Evolutionary conservation across 164 flowering plant species (phyloP).

Genomic region (Malania oleifera): DNA sequence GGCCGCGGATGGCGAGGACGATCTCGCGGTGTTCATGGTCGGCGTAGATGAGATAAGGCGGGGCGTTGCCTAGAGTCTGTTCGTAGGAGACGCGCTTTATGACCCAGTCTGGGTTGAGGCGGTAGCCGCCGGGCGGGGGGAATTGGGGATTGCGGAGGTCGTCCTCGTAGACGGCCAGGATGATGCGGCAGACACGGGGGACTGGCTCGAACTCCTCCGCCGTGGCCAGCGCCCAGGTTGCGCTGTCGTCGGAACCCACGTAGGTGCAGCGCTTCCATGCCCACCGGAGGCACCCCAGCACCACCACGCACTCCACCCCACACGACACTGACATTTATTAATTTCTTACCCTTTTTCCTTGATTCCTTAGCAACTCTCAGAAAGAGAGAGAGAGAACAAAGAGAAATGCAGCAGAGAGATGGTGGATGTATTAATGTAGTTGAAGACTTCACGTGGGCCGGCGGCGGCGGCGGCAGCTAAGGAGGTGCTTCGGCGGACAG

Average conservation of each 20-base stretch:
- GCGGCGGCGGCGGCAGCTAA: too few species aligned
- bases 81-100: conserved; percentile 65
- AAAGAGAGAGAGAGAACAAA: not conserved
- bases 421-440: too few species aligned
- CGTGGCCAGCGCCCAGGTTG: conserved; percentile 65
- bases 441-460: too few species aligned
- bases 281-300: conserved; percentile 72
- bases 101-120: conserved; percentile 57
- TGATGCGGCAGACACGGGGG: conserved; percentile 70
- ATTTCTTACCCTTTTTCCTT: too few species aligned
- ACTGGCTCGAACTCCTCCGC: conserved; percentile 67
- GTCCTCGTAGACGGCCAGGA: conserved; percentile 78
- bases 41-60: conserved; percentile 76
- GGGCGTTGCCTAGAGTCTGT: conserved; percentile 57
- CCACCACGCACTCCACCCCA: conserved; percentile 63
- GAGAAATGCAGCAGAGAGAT: too few species aligned
- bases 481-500: too few species aligned
- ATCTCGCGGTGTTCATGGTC: conserved; percentile 67
- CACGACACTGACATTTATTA: conserved; percentile 61
- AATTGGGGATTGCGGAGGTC: conserved; percentile 57
- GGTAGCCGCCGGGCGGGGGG: conserved; percentile 49
- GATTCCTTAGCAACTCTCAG: too few species aligned
- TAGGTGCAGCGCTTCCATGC: conserved; percentile 84
- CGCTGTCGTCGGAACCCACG: conserved; percentile 69
- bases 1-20: conserved; percentile 76